Percentiles rank a stretch among this genome's conserved stretches.
Conservation (phyloP, 345 rosid genomes). For the Zanthoxylum bungeanum region DNA sequence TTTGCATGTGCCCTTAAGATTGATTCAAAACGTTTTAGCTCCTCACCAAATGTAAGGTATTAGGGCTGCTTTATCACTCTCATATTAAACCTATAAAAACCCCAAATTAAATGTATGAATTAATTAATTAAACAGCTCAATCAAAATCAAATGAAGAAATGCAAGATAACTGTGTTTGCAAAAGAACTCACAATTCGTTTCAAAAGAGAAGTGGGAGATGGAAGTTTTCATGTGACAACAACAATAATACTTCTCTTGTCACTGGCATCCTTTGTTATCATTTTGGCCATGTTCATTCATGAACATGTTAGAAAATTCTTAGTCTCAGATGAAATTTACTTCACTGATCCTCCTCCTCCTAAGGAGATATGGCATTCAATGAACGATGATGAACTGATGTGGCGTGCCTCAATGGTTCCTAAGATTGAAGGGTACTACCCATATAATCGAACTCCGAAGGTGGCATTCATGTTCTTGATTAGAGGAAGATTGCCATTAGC, state of each 20-base stretch:
- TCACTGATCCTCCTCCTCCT: slow-evolving; percentile 9
- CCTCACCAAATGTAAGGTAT: background rate
- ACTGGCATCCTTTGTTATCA: slow-evolving; percentile 15
- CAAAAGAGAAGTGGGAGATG: slow-evolving; percentile 12
- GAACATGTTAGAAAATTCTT: slow-evolving; percentile 16
- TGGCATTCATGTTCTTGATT: slow-evolving; percentile 31
- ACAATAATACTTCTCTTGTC: slow-evolving; percentile 21
- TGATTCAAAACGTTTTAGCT: slow-evolving; percentile 12
- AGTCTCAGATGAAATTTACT: slow-evolving; percentile 16
- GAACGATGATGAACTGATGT: slow-evolving; percentile 34
- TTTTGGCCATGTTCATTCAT: slow-evolving; percentile 21
- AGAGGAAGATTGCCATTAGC: slow-evolving; percentile 23
- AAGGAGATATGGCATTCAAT: slow-evolving; percentile 25
- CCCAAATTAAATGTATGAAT: background rate
- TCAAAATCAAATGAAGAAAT: slow-evolving; percentile 18
- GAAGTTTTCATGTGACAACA: slow-evolving; percentile 8
- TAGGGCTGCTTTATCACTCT: background rate
- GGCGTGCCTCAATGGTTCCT: slow-evolving; percentile 26
- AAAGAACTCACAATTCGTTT: slow-evolving; percentile 19
- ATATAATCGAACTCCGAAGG: slow-evolving; percentile 18
- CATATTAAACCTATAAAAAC: background rate
- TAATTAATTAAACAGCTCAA: background rate
- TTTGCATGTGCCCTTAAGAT: slow-evolving; percentile 18
- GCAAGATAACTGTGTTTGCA: slow-evolving; percentile 9
- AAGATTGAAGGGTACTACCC: slow-evolving; percentile 11